These are phyloP conservation scores for Eucalyptus guilfoylei DNA, from an alignment of 345 rosid species.

Conservation along the genomic window DNA sequence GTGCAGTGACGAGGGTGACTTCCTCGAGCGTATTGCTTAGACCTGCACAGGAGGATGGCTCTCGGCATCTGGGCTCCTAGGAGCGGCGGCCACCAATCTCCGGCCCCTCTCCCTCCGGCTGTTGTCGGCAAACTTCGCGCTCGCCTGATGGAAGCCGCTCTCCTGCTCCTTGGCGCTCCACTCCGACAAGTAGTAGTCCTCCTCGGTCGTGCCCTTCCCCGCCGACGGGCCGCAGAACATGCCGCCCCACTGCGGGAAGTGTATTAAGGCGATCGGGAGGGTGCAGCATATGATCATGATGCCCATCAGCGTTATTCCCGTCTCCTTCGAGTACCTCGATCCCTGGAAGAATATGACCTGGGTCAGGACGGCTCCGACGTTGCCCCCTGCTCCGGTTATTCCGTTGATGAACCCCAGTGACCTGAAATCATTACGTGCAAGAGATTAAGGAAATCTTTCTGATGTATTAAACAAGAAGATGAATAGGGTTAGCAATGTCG, in stretches of 20 bases:
- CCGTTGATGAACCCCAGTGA: constrained; percentile 81
- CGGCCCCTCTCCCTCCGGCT: constrained; percentile 67
- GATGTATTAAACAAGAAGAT: neutral
- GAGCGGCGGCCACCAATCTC: neutral
- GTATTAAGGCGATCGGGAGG: constrained; percentile 41
- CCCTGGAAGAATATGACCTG: constrained; percentile 87
- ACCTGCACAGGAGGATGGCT: neutral
- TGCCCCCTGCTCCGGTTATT: constrained; percentile 94
- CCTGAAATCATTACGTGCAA: constrained; percentile 6
- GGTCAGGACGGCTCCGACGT: constrained; percentile 79
- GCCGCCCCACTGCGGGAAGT: constrained; percentile 98
- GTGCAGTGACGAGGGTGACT: neutral
- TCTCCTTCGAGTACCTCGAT: constrained; percentile 66
- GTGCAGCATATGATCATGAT: constrained; percentile 67
- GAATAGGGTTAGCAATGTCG: neutral
- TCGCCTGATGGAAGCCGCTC: constrained; percentile 36
- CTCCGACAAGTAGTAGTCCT: constrained; percentile 75
- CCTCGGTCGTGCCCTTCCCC: constrained; percentile 29
- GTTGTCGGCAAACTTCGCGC: constrained; percentile 64
- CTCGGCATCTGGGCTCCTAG: neutral
- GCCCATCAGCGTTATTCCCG: constrained; percentile 75
- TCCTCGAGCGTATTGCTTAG: neutral
- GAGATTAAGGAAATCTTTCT: neutral
- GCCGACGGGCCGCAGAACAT: constrained; percentile 74
- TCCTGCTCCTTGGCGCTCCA: constrained; percentile 52